Conservation (phyloP, 2,329 filamentous ascomycete genomes). For the Ceratocystis cacaofunesta region DNA sequence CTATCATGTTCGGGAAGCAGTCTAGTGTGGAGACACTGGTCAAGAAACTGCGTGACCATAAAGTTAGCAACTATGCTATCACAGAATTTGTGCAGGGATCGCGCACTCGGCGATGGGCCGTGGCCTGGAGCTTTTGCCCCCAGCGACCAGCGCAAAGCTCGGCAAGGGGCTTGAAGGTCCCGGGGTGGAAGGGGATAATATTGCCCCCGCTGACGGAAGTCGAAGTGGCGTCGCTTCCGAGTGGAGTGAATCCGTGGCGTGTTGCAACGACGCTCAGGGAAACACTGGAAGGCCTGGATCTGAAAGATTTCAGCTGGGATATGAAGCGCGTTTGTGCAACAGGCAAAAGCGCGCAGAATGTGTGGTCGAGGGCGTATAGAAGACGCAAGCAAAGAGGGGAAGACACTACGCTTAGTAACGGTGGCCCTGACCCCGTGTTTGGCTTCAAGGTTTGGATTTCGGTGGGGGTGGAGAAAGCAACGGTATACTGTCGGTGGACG, state of each 20-base stretch:
- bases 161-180: constrained; percentile 31
- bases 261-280: constrained; percentile 27
- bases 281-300: constrained; percentile 39
- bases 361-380: constrained; percentile 30
- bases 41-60: constrained; percentile 38
- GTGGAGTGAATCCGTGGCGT: constrained; percentile 24
- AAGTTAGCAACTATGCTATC: constrained; percentile 65
- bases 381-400: constrained; percentile 16
- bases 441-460: constrained; percentile 16
- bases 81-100: constrained; percentile 63
- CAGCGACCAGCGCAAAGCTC: constrained; percentile 43
- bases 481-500: constrained; percentile 39
- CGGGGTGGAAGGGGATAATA: constrained; percentile 26
- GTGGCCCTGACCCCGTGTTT: constrained; percentile 1
- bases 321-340: constrained; percentile 37
- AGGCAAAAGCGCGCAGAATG: constrained; percentile 52
- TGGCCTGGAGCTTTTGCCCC: constrained; percentile 72
- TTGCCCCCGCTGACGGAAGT: constrained; percentile 31
- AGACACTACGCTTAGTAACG: constrained; percentile 12
- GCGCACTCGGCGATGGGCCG: constrained; percentile 70
- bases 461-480: neutral
- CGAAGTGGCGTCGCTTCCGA: constrained; percentile 32
- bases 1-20: constrained; percentile 75
- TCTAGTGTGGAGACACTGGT: constrained; percentile 51
- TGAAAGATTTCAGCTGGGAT: constrained; percentile 51